phyloP scores from a whole-genome alignment of 768 basidiomycete genomes.

The Lactarius sanguifluus region DNA sequence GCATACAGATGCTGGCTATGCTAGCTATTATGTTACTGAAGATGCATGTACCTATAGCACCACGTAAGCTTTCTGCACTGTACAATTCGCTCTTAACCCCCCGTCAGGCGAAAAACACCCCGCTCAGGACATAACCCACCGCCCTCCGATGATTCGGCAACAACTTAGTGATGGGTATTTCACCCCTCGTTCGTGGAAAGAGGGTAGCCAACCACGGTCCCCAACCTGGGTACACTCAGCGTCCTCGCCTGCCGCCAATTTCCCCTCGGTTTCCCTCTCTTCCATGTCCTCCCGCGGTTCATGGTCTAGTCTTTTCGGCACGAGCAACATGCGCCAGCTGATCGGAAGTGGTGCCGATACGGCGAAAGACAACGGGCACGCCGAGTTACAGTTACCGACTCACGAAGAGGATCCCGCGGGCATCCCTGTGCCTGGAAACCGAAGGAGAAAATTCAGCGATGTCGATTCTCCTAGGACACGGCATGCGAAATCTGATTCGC shows the following conservation, averaged over 20 bases:
- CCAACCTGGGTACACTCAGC: constrained; percentile 53
- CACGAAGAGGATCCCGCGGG: constrained; percentile 29
- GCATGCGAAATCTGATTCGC: constrained; percentile 19
- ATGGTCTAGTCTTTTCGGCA: constrained; percentile 77
- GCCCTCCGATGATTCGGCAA: constrained; percentile 25
- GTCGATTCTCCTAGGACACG: constrained; percentile 11
- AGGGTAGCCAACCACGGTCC: constrained; percentile 44
- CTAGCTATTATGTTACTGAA: constrained; percentile 66
- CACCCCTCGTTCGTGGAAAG: constrained; percentile 42
- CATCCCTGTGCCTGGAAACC: constrained; percentile 37
- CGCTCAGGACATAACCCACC: constrained; percentile 10
- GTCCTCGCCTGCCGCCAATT: constrained; percentile 44
- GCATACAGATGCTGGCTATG: constrained; percentile 84
- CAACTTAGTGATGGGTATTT: constrained; percentile 57
- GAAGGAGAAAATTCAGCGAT: constrained; percentile 19
- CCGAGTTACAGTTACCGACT: constrained; percentile 23
- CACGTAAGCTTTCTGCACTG: constrained; percentile 26
- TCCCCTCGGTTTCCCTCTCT: constrained; percentile 43
- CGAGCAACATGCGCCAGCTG: constrained; percentile 65
- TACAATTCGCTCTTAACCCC: not conserved
- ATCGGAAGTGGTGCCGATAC: constrained; percentile 57
- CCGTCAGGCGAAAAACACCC: constrained; percentile 1
- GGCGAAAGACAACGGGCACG: constrained; percentile 42
- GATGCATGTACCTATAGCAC: constrained; percentile 31
- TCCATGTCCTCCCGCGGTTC: constrained; percentile 71